phyloP scores from a whole-genome alignment of 2,329 filamentous ascomycete genomes.

The Fusarium ambrosium region DNA sequence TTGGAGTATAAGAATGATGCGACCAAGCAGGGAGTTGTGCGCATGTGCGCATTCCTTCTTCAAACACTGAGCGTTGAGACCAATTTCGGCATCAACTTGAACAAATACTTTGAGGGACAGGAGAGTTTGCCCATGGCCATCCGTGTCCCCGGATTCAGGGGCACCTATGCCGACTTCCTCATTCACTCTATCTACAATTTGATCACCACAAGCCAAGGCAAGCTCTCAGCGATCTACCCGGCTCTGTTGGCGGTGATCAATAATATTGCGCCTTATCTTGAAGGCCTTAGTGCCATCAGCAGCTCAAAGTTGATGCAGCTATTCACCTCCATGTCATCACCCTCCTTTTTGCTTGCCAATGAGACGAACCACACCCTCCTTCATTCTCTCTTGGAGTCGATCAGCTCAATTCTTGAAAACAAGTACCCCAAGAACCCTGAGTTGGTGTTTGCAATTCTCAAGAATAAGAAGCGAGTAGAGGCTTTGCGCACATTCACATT shows the following conservation, averaged over 20 bases:
- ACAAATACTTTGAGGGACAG: constrained; percentile 89
- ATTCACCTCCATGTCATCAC: constrained; percentile 92
- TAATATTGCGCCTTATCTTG: constrained; percentile 88
- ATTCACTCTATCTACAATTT: constrained; percentile 95
- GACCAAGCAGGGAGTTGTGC: constrained; percentile 89
- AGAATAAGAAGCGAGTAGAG: constrained; percentile 86
- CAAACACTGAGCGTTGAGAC: constrained; percentile 95
- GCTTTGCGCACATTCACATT: constrained; percentile 88
- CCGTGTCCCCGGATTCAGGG: constrained; percentile 85
- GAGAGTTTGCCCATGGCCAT: constrained; percentile 88
- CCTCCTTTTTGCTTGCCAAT: constrained; percentile 91
- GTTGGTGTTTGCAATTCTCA: constrained; percentile 83
- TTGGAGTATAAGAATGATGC: constrained; percentile 89
- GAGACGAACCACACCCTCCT: constrained; percentile 90
- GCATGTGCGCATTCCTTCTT: constrained; percentile 97
- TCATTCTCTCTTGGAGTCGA: constrained; percentile 85
- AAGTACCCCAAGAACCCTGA: constrained; percentile 86
- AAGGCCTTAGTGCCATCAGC: constrained; percentile 79
- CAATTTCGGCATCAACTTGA: constrained; percentile 90
- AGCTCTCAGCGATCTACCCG: constrained; percentile 90
- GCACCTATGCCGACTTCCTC: constrained; percentile 93
- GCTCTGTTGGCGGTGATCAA: constrained; percentile 92
- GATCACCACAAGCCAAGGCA: constrained; percentile 91
- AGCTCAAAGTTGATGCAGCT: constrained; percentile 88
- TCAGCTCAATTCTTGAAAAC: constrained; percentile 92